These are phyloP conservation scores for Echinochloa phyllopogon DNA, from an alignment of 176 grass and related monocot species.

Conservation along the genomic window DNA sequence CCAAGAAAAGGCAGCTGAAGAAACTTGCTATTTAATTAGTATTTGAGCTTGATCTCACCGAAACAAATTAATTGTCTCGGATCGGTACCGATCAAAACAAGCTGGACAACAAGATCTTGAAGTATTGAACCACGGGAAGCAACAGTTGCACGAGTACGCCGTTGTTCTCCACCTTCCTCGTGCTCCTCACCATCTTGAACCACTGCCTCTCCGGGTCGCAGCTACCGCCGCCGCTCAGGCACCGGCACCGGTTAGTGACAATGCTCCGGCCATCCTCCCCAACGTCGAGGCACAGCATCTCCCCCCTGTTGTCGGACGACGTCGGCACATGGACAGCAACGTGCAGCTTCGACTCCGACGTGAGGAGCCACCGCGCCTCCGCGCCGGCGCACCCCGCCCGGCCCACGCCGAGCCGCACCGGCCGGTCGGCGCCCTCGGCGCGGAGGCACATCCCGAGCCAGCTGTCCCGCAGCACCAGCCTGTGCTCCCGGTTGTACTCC, in stretches of 20 bases:
- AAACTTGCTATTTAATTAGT: too few relatives aligned
- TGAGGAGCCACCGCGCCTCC: constrained; percentile 53
- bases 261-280: constrained; percentile 59
- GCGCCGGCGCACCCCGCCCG: constrained; percentile 47
- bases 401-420: constrained; percentile 43
- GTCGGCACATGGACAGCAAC: constrained; percentile 42
- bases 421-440: constrained; percentile 44
- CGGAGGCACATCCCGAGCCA: constrained; percentile 50
- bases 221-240: constrained; percentile 54
- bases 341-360: constrained; percentile 79
- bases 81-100: constrained; percentile 2
- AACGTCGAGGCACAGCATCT: constrained; percentile 70
- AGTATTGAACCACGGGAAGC: background rate
- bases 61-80: too few relatives aligned
- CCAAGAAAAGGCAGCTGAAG: too few relatives aligned
- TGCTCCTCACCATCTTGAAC: constrained; percentile 88
- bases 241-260: constrained; percentile 71
- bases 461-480: constrained; percentile 36
- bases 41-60: too few relatives aligned
- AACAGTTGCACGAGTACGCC: constrained; percentile 40
- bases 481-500: constrained; percentile 39
- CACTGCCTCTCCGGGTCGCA: constrained; percentile 85
- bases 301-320: background rate
- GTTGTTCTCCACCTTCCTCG: constrained; percentile 17
- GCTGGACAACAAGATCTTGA: constrained; percentile 31